Evolutionary conservation across 257 asterid species (phyloP), one percentile per base, ranked within the genome.

Genomic region (Ligustrum vulgare): DNA sequence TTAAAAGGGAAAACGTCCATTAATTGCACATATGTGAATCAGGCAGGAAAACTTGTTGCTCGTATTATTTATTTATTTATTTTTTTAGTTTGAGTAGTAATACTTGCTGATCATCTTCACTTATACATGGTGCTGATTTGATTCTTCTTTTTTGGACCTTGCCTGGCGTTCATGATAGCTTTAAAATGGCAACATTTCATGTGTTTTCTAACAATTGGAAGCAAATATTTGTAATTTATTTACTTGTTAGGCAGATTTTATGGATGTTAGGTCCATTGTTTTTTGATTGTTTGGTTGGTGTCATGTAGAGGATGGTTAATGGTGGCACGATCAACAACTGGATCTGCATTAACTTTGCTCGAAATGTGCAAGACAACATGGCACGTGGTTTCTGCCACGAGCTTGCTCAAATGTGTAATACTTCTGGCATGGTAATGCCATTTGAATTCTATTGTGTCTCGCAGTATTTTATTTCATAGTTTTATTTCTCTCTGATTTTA

Each of bases 321-420:
- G 99, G 99, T 28, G 99, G 98, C 66, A 87, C 83, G 3, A 97
- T 95, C 20, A 86, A 79, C 84, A 82, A 71, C 67, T 95, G 99
- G 99, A 87, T 93, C 41, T 91, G 97, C 72, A 90, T 95, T 11
- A 95, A 95, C 80, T 95, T 95, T 72, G 90, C 97, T 20, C 90
- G 97, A 72, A 83, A 74, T 74, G 89, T 95, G 71, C 98, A 86
- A 81, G 97, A 93, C 54, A 78, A 41, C 22, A 79, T 85, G 60
- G 97, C 96, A 1, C 87, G 78, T 28, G 80, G 75, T 73, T 95
- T 95, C 77, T 93, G 98, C 78, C 82, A 83, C 16, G 99, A 90
- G 82, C 96, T 95, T 74, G 98, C 97, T 34, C 94, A 84, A 73
- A 95, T 95, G 99, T 95, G 99, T 84, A 75, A 8, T 1, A 87